Conservation (phyloP, 345 rosid genomes). For the Eutrema heterophyllum region DNA sequence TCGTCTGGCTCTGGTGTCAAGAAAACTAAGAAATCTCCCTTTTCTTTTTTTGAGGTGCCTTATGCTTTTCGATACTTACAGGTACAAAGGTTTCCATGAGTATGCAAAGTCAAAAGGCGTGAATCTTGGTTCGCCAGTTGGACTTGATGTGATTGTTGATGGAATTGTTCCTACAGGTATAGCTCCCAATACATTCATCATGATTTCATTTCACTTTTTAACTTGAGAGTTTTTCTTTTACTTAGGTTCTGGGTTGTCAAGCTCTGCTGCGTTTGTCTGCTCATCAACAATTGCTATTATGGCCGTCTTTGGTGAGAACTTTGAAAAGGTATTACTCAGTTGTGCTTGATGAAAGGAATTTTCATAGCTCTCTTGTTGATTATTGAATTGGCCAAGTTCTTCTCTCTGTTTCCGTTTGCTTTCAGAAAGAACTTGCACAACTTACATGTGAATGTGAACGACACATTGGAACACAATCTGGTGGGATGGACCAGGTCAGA, state of each 20-base stretch:
- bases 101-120: constrained; percentile 67
- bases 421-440: constrained; percentile 96
- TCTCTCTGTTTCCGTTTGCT: background rate
- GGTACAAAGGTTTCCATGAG: constrained; percentile 89
- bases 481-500: constrained; percentile 98
- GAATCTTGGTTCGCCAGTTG: constrained; percentile 60
- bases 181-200: background rate
- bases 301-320: constrained; percentile 66
- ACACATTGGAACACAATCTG: constrained; percentile 96
- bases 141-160: constrained; percentile 85
- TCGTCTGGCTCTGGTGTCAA: background rate
- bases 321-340: constrained; percentile 59
- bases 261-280: constrained; percentile 97
- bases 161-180: constrained; percentile 95
- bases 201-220: background rate
- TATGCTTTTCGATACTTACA: constrained; percentile 22
- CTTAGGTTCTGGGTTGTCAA: constrained; percentile 88
- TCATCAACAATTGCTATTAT: constrained; percentile 89
- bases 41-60: background rate
- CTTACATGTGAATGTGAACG: constrained; percentile 92
- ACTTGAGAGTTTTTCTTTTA: background rate
- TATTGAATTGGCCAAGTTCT: background rate
- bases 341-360: background rate
- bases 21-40: background rate
- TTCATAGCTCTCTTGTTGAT: background rate